Conservation (phyloP, 2,329 filamentous ascomycete species). For the Stromatinia cepivora region DNA sequence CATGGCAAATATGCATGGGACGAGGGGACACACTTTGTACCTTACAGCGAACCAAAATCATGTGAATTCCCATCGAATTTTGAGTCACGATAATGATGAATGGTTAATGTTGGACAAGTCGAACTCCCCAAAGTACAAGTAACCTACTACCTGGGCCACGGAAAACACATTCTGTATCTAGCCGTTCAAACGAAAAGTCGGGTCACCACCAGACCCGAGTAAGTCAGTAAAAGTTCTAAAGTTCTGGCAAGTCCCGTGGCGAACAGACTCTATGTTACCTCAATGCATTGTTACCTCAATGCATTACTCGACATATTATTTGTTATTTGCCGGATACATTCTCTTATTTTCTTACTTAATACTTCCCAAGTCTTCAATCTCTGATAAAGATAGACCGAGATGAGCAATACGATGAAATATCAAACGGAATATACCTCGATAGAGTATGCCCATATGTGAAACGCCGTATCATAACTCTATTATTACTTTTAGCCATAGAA, state of each 20-base stretch:
- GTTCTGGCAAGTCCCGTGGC: constrained; percentile 18
- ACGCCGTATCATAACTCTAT: constrained; percentile 1
- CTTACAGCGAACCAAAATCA: constrained; percentile 25
- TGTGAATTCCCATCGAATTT: constrained; percentile 2
- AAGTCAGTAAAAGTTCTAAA: not conserved
- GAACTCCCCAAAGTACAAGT: not conserved
- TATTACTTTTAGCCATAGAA: not conserved
- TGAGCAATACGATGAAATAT: constrained; percentile 17
- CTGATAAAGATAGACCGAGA: constrained; percentile 12
- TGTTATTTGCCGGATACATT: not conserved
- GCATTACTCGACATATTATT: constrained; percentile 12
- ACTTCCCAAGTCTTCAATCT: constrained; percentile 21
- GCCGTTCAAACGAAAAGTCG: constrained; percentile 21
- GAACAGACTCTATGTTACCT: constrained; percentile 16
- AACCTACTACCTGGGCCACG: constrained; percentile 25
- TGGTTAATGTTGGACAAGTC: constrained; percentile 19
- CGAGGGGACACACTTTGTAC: constrained; percentile 23
- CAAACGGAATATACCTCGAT: not conserved
- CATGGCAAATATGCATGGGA: constrained; percentile 24
- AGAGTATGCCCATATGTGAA: not conserved
- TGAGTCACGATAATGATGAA: constrained; percentile 1
- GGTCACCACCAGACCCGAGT: constrained; percentile 21
- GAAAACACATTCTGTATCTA: constrained; percentile 19
- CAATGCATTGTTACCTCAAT: constrained; percentile 17
- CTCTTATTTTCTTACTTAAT: not conserved